Evolutionary conservation across 441 rosid genomes (phyloP).

Genomic region (Flueggea neowawraea): DNA sequence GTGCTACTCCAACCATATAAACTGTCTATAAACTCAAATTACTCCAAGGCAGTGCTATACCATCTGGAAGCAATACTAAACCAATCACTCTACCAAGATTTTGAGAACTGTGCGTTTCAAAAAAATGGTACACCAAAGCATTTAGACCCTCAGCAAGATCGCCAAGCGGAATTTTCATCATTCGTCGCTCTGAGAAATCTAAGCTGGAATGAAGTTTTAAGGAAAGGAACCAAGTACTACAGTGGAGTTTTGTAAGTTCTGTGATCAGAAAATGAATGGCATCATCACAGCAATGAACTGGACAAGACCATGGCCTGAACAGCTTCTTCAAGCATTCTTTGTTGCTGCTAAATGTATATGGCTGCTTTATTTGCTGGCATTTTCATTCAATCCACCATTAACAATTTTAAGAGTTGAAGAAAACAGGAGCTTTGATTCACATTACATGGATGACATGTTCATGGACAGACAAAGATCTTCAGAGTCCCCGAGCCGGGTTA

Average conservation of each 20-base stretch:
- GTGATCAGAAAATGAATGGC: conserved; percentile 95
- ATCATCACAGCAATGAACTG: conserved; percentile 70
- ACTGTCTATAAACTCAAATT: conserved; percentile 52
- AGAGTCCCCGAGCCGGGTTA: conserved; percentile 46
- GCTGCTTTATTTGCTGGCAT: conserved; percentile 93
- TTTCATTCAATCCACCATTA: conserved; percentile 73
- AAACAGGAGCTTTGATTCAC: conserved; percentile 58
- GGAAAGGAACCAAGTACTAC: conserved; percentile 89
- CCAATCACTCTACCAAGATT: conserved; percentile 82
- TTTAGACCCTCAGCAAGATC: conserved; percentile 73
- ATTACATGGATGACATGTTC: conserved; percentile 86
- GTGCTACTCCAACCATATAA: conserved; percentile 62
- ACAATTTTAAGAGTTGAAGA: conserved; percentile 82
- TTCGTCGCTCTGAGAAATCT: conserved; percentile 78
- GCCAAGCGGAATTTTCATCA: conserved; percentile 67
- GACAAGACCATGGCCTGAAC: conserved; percentile 92
- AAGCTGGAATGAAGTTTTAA: conserved; percentile 92
- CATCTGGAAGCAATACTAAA: conserved; percentile 82
- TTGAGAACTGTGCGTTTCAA: conserved; percentile 76
- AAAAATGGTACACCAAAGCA: conserved; percentile 72
- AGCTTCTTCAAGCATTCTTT: conserved; percentile 82
- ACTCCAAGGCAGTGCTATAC: conserved; percentile 63
- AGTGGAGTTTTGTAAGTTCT: conserved; percentile 95
- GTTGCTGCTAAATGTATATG: conserved; percentile 89
- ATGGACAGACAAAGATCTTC: conserved; percentile 47